Evolutionary conservation across 169 alveolate genomes (phyloP).

Genomic region (Eimeria maxima): DNA sequence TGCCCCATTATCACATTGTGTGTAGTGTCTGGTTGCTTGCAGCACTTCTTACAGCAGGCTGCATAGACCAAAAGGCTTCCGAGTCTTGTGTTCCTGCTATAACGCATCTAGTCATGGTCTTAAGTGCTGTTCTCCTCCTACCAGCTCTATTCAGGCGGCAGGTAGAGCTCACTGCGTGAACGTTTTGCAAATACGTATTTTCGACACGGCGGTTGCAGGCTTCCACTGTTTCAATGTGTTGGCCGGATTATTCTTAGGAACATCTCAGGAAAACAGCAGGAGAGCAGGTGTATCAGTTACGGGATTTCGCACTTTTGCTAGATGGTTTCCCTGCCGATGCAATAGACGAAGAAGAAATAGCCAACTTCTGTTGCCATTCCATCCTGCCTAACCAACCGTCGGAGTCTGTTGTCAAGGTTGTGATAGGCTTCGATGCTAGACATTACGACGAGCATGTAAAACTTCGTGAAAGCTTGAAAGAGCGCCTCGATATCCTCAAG

Average conservation of each 20-base stretch:
- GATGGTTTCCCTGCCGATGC: conserved; percentile 80
- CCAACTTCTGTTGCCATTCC: conserved; percentile 47
- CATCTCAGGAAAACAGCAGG: conserved; percentile 73
- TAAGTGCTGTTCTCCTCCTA: conserved; percentile 64
- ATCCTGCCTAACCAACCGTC: conserved; percentile 33
- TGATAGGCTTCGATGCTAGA: conserved; percentile 79
- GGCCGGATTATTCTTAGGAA: conserved; percentile 9
- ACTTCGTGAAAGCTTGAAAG: conserved; percentile 41
- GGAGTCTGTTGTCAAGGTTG: conserved; percentile 81
- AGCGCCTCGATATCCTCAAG: conserved; percentile 56
- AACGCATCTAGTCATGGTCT: conserved; percentile 49
- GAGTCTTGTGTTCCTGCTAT: conserved; percentile 72
- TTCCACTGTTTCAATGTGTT: background rate
- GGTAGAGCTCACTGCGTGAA: conserved; percentile 10
- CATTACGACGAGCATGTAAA: conserved; percentile 78
- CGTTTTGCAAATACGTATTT: background rate
- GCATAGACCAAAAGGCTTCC: conserved; percentile 65
- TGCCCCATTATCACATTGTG: background rate
- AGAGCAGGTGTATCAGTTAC: conserved; percentile 76
- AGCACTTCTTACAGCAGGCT: conserved; percentile 81
- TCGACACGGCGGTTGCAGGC: background rate
- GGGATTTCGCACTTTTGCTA: conserved; percentile 75
- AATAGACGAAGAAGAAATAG: conserved; percentile 75
- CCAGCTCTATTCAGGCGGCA: conserved; percentile 70
- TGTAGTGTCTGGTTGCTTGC: background rate